Evolutionary conservation across 306 rosid genomes (phyloP).

Genomic region (Prunus campanulata): DNA sequence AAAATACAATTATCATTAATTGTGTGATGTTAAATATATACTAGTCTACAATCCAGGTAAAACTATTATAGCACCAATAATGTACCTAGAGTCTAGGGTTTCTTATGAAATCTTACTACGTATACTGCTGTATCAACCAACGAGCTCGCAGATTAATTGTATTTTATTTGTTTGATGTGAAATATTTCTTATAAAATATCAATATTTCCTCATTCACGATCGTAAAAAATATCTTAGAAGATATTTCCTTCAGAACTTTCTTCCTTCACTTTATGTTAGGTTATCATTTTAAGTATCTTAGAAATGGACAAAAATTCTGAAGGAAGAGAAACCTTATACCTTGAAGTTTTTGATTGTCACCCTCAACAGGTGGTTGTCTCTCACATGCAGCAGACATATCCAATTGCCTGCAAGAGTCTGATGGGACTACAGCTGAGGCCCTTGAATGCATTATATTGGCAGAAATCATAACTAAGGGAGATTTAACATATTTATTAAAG

Average conservation of each 20-base stretch:
- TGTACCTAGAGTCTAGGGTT: neutral
- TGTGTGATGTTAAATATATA: neutral
- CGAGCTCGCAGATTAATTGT: neutral
- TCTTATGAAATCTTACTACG: neutral
- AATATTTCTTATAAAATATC: neutral
- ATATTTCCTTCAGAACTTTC: neutral
- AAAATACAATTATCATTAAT: neutral
- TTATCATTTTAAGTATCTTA: neutral
- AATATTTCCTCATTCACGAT: neutral
- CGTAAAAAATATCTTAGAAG: neutral
- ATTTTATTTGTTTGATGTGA: neutral
- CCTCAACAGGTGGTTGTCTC: conserved; percentile 36
- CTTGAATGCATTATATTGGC: conserved; percentile 50
- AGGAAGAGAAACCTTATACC: conserved; percentile 43
- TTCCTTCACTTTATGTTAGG: neutral
- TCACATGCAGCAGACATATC: conserved; percentile 60
- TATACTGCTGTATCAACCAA: neutral
- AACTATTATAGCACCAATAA: neutral
- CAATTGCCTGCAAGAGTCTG: conserved; percentile 66
- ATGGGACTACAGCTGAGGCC: conserved; percentile 42
- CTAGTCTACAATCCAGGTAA: neutral
- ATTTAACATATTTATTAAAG: conserved; percentile 45
- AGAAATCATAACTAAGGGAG: conserved; percentile 62
- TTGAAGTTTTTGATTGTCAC: conserved; percentile 43
- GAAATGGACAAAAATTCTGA: neutral